Conservation (phyloP, 441 rosid genomes). For the Jatropha podagrica region DNA sequence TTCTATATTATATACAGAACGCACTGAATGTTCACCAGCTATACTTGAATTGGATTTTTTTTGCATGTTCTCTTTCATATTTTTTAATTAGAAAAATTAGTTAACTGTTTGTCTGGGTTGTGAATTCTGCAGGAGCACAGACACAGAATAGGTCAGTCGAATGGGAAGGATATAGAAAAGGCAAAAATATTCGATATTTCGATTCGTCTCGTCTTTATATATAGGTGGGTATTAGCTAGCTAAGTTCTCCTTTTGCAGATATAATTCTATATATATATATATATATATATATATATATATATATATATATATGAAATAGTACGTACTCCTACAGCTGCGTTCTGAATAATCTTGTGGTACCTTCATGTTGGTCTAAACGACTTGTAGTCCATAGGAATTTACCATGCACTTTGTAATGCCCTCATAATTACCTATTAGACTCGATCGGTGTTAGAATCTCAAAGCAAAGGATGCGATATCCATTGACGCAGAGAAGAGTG, state of each 20-base stretch:
- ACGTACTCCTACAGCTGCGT: neutral
- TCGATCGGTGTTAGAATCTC: neutral
- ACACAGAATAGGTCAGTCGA: slow-evolving; percentile 3
- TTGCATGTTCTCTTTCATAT: neutral
- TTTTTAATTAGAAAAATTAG: neutral
- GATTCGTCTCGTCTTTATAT: neutral
- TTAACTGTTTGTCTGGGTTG: neutral
- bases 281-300: too few species aligned
- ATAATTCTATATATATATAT: neutral
- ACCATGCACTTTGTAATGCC: neutral
- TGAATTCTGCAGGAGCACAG: slow-evolving; percentile 19
- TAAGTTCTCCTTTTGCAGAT: slow-evolving; percentile 13
- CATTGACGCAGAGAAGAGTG: too few species aligned
- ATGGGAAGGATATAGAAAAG: slow-evolving; percentile 15
- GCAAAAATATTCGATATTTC: slow-evolving; percentile 2
- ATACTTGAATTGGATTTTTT: too few species aligned
- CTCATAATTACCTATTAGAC: neutral
- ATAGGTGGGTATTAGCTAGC: neutral
- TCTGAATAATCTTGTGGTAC: neutral
- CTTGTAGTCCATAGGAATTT: neutral
- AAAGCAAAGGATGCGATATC: neutral
- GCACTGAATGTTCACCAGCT: too few species aligned
- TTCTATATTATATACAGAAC: too few species aligned
- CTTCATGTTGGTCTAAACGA: neutral
- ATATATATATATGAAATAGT: too few species aligned